Conservation (phyloP, 164 flowering plant species). For the Liriodendron chinense region DNA sequence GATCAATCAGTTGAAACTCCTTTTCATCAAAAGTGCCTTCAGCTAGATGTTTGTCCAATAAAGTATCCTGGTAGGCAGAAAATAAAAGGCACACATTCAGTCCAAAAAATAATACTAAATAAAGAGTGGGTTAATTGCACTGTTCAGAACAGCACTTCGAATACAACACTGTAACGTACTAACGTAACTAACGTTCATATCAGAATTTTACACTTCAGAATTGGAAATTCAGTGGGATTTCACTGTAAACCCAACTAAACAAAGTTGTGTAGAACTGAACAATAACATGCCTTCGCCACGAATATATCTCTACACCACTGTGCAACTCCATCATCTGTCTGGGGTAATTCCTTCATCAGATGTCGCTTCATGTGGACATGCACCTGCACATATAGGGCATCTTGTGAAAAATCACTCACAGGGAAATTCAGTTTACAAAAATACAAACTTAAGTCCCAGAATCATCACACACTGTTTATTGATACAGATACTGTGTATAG, state of each 20-base stretch:
- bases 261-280: constrained; percentile 2
- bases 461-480: no score
- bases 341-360: constrained; percentile 67
- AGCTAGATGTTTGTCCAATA: constrained; percentile 56
- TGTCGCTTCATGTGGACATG: constrained; percentile 80
- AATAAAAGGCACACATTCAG: neutral
- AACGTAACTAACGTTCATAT: no score
- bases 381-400: constrained; percentile 35
- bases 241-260: neutral
- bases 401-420: neutral
- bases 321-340: constrained; percentile 62
- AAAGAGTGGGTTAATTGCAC: neutral
- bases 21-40: constrained; percentile 49
- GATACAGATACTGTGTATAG: no score
- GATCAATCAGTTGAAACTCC: constrained; percentile 38
- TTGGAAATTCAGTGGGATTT: neutral
- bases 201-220: no score
- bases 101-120: neutral
- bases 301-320: constrained; percentile 87
- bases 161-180: no score
- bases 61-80: constrained; percentile 46
- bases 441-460: neutral
- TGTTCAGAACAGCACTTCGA: neutral
- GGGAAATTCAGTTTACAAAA: neutral
- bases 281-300: constrained; percentile 61